phyloP scores from a whole-genome alignment of 179 eudicot species.

The Amaranthus tricolor region DNA sequence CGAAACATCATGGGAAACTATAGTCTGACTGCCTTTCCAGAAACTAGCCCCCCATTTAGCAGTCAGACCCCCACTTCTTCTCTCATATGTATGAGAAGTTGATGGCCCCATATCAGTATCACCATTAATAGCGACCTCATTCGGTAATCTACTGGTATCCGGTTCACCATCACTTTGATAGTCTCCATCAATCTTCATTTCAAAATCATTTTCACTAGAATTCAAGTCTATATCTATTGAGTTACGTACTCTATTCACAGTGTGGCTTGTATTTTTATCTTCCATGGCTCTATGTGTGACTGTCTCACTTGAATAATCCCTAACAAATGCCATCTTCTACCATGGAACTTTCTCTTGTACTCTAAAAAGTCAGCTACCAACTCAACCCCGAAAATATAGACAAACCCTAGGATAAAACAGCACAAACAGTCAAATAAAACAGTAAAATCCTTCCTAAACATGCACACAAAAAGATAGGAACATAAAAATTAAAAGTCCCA shows the following conservation, averaged over 20 bases:
- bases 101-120: constrained; percentile 38
- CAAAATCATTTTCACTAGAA: constrained; percentile 57
- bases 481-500: neutral
- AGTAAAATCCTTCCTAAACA: neutral
- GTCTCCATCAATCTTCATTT: constrained; percentile 41
- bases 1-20: constrained; percentile 34
- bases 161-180: constrained; percentile 49
- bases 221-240: constrained; percentile 50
- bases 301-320: constrained; percentile 49
- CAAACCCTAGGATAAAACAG: constrained; percentile 12
- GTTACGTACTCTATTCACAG: constrained; percentile 42
- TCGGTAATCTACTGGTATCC: constrained; percentile 30
- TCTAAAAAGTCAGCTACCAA: constrained; percentile 13
- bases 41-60: constrained; percentile 79
- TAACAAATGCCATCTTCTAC: constrained; percentile 61
- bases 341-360: constrained; percentile 29
- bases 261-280: constrained; percentile 39
- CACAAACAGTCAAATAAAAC: constrained; percentile 6
- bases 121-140: constrained; percentile 35
- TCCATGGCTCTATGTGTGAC: constrained; percentile 48
- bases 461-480: constrained; percentile 1
- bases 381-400: constrained; percentile 2
- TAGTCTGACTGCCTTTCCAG: constrained; percentile 70
- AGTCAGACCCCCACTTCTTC: constrained; percentile 35
- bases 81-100: constrained; percentile 42